Conservation (phyloP, 2,329 filamentous ascomycete species). For the Colletotrichum coccodes region DNA sequence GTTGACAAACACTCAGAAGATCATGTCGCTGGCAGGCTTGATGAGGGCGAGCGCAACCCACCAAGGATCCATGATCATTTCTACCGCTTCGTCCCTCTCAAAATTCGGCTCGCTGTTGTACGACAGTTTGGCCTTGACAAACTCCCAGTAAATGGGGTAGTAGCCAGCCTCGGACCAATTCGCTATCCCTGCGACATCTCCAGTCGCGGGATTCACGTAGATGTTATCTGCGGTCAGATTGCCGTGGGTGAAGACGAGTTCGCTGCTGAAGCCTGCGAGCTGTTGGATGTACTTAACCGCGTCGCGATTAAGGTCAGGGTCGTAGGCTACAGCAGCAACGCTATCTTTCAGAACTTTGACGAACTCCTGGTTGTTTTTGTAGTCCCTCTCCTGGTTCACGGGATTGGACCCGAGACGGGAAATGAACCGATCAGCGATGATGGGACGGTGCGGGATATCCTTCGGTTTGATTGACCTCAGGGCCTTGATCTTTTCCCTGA, state of each 20-base stretch:
- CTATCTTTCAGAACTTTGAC: not conserved
- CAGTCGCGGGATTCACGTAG: not conserved
- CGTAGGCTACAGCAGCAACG: not conserved
- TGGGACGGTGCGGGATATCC: not conserved
- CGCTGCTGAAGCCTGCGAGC: not conserved
- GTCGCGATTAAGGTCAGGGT: not conserved
- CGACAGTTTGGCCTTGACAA: slow-evolving; percentile 20
- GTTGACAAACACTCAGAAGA: not conserved
- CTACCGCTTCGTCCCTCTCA: slow-evolving; percentile 3
- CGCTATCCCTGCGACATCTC: slow-evolving; percentile 17
- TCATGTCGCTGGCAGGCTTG: slow-evolving; percentile 7
- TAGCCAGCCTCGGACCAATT: slow-evolving; percentile 28
- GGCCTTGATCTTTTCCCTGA: not conserved
- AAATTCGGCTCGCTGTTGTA: slow-evolving; percentile 14
- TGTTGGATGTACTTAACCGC: not conserved
- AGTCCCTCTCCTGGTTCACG: not conserved
- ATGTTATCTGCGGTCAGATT: slow-evolving; percentile 28
- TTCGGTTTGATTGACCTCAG: not conserved
- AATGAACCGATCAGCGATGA: not conserved
- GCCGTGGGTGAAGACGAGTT: slow-evolving; percentile 26
- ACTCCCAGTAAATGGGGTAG: slow-evolving; percentile 32
- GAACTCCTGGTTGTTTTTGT: not conserved
- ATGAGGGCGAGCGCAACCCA: not conserved
- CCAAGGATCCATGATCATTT: slow-evolving; percentile 21
- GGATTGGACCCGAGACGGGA: not conserved